Evolutionary conservation across 2,329 filamentous ascomycete species (phyloP), one percentile per base, ranked within the genome.

Genomic region (Aspergillus sp.): DNA sequence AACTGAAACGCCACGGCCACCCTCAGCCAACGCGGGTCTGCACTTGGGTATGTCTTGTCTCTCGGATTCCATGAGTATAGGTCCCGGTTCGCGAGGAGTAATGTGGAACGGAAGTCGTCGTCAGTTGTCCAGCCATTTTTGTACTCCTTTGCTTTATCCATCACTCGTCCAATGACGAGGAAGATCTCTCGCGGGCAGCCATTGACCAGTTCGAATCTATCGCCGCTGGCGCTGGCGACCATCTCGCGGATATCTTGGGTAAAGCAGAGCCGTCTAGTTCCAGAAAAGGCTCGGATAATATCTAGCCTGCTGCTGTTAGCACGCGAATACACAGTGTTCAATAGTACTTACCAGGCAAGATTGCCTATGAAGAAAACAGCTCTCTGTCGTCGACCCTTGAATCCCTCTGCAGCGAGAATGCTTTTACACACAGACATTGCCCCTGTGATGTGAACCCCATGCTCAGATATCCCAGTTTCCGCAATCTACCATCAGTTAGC

Each of bases 351-450:
- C 69, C 68, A 71, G 14, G 66, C 65, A 21, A 71, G 56, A 24
- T 71, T 71, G 0, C 69, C 68, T 3, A 71, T 44, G 23, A 71
- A 71, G 43, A 71, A 71, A 1, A 71, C 60, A 0, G 69, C 68
- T 6, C 68, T 60, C 27, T 66, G 64, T 11, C 68, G 62, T n/a
- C 64, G 58, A 12, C 60, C 53, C 17, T 60, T 64, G 14, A 71
- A 58, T 7, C 52, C 61, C 24, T 70, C 64, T 7, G 60, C 56
- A 6, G 70, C 59, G 19, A 63, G 56, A 7, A 72, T 46, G 9
- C 66, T 65, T 35, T 67, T 69, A 49, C 69, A 72, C 14, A 72
- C 69, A 1, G 70, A 72, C 62, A 72, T 64, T 1, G 70, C 69
- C 6, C 70, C 70, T 2, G 69, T 70, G 11, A 72, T 72, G 49